A percentile compares a stretch with the other conserved stretches of the same genome.
phyloP scores from a whole-genome alignment of 768 basidiomycete genomes.

The Panellus pusillus region DNA sequence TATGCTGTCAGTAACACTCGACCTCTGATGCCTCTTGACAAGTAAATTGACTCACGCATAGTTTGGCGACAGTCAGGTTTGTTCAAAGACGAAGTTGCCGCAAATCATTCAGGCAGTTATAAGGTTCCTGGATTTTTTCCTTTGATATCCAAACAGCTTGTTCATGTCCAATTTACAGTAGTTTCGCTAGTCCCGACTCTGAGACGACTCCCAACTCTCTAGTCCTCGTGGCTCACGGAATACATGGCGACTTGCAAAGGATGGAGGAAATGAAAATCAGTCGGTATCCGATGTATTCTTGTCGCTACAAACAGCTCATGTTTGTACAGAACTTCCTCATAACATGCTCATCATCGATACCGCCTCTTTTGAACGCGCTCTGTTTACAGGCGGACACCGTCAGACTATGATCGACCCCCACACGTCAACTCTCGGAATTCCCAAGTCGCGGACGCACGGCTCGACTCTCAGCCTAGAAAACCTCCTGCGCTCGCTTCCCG shows the following conservation, averaged over 20 bases:
- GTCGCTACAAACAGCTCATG: neutral
- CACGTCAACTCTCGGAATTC: conserved; percentile 32
- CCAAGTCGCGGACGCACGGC: conserved; percentile 48
- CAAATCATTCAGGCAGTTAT: conserved; percentile 72
- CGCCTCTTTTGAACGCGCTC: conserved; percentile 58
- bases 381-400: conserved; percentile 59
- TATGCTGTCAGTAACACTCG: conserved; percentile 54
- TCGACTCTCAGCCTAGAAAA: conserved; percentile 63
- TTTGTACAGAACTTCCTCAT: conserved; percentile 60
- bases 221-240: conserved; percentile 67
- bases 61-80: conserved; percentile 79
- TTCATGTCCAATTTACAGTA: conserved; percentile 42
- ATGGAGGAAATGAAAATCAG: conserved; percentile 82
- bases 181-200: conserved; percentile 73
- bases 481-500: conserved; percentile 59
- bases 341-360: conserved; percentile 73
- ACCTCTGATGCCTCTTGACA: neutral
- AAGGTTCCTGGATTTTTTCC: conserved; percentile 43
- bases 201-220: conserved; percentile 70
- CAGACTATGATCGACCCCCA: conserved; percentile 62
- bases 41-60: conserved; percentile 29
- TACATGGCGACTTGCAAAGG: conserved; percentile 54
- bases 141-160: neutral
- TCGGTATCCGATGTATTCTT: conserved; percentile 35
- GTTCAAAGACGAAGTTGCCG: conserved; percentile 66